Evolutionary conservation across 306 rosid species (phyloP).

Genomic region (Gastrolobium bilobum): DNA sequence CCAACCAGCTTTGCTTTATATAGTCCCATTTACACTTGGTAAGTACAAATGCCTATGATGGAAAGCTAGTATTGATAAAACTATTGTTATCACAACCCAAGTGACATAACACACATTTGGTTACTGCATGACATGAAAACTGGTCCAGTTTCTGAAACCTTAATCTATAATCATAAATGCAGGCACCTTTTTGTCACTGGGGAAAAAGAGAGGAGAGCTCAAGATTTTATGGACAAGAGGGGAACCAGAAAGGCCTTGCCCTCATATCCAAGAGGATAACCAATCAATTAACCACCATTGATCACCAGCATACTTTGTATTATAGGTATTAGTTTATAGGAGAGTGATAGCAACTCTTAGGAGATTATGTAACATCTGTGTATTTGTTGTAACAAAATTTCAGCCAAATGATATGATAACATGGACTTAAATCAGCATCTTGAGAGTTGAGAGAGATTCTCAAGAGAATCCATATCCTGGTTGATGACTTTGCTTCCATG

Average conservation of each 20-base stretch:
- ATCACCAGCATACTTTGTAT: conserved; percentile 44
- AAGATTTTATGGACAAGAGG: conserved; percentile 93
- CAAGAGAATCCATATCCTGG: conserved; percentile 21
- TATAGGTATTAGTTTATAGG: conserved; percentile 51
- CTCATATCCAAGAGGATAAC: conserved; percentile 72
- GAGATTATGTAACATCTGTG: conserved; percentile 55
- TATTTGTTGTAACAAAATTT: conserved; percentile 46
- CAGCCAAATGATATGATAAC: conserved; percentile 38
- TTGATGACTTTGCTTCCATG: not conserved
- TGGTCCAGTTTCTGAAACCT: conserved; percentile 27
- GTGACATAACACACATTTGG: not conserved
- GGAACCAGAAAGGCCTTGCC: conserved; percentile 87
- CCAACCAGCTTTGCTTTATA: conserved; percentile 97
- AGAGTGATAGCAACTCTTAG: conserved; percentile 50
- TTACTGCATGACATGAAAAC: conserved; percentile 8
- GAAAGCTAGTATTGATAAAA: not conserved
- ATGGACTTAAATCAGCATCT: conserved; percentile 39
- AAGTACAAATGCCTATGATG: conserved; percentile 24
- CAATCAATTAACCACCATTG: conserved; percentile 60
- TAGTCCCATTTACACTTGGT: conserved; percentile 97
- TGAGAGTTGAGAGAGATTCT: conserved; percentile 24
- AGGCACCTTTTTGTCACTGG: conserved; percentile 94
- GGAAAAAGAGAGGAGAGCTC: conserved; percentile 92
- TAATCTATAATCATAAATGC: conserved; percentile 46
- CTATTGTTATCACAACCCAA: not conserved